Evolutionary conservation across 768 basidiomycete genomes (phyloP), one percentile per base, ranked within the genome.

Genomic region (Tricholoma bakamatsutake): DNA sequence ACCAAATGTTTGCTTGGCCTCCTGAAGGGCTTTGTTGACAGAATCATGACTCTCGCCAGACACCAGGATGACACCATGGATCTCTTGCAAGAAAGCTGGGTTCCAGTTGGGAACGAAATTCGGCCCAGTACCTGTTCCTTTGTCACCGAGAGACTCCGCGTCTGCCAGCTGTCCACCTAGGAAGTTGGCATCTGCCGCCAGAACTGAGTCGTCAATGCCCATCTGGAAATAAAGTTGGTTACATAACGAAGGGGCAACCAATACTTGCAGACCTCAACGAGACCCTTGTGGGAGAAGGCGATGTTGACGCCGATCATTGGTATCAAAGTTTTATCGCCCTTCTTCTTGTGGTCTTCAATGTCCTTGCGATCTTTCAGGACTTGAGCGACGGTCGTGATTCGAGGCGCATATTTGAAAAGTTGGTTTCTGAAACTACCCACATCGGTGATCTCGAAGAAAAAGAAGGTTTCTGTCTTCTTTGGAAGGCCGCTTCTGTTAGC

Each of bases 371-470:
- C 78, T 33, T 71, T 63, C 42, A 75, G 56, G 28, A 77, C 70
- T 58, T 78, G 74, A 0, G 69, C 64, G 5, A 76, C 74, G 4
- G 77, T 78, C 52, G 76, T 81, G 63, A 84, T 71, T 15, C 71
- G 63, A 5, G 80, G 74, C 5, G 73, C 62, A 49, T 83, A 69
- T 13, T 70, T 55, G n/a, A 54, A 54, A 21, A 82, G 69, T 39
- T 77, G 71, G 21, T 62, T 60, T 59, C 74, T 74, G 71, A 84
- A 84, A 28, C 63, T 61, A 4, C 60, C 59, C 51, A 65, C 71
- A 61, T 84, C 57, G 49, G 67, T 65, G 61, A 84, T 76, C 52
- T 75, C 65, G 73, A 82, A 83, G 68, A 84, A 80, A 55, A 75
- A 69, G 62, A 77, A 81, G 8, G 68, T 65, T 57, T 83, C 74